phyloP scores from a whole-genome alignment of 208 protist species.

The Leptomonas seymouri region DNA sequence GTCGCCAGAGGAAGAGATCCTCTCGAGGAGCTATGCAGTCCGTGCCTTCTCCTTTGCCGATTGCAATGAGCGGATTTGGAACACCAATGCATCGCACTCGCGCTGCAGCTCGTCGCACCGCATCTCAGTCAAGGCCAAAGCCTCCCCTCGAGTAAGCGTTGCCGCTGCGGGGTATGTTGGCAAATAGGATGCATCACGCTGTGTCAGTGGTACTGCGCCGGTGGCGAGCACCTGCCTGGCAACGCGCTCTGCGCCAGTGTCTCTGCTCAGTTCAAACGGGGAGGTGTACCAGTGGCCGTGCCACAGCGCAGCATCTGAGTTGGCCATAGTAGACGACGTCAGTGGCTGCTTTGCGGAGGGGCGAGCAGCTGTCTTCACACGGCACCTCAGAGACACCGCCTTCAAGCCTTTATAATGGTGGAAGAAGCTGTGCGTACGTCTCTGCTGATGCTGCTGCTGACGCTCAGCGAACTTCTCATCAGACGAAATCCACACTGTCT shows the following conservation, averaged over 20 bases:
- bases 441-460: slow-evolving; percentile 3
- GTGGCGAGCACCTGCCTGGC: not conserved
- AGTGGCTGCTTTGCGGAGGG: slow-evolving; percentile 13
- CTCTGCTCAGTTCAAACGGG: slow-evolving; percentile 5
- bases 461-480: not conserved
- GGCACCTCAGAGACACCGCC: slow-evolving; percentile 19
- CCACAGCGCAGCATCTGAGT: slow-evolving; percentile 22
- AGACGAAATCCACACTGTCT: slow-evolving; percentile 3
- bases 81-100: slow-evolving; percentile 66
- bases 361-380: slow-evolving; percentile 10
- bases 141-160: slow-evolving; percentile 19
- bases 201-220: not conserved
- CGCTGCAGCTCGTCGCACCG: slow-evolving; percentile 47
- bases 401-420: not conserved
- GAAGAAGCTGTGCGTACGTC: not conserved
- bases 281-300: slow-evolving; percentile 29
- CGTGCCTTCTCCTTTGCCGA: slow-evolving; percentile 14
- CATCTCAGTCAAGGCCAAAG: slow-evolving; percentile 39
- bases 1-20: no score
- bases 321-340: not conserved
- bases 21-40: not conserved
- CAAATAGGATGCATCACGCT: not conserved
- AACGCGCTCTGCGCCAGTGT: not conserved
- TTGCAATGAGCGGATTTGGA: slow-evolving; percentile 30
- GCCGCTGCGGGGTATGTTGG: not conserved